phyloP scores from a whole-genome alignment of 768 basidiomycete species.

The Russula brevipes region DNA sequence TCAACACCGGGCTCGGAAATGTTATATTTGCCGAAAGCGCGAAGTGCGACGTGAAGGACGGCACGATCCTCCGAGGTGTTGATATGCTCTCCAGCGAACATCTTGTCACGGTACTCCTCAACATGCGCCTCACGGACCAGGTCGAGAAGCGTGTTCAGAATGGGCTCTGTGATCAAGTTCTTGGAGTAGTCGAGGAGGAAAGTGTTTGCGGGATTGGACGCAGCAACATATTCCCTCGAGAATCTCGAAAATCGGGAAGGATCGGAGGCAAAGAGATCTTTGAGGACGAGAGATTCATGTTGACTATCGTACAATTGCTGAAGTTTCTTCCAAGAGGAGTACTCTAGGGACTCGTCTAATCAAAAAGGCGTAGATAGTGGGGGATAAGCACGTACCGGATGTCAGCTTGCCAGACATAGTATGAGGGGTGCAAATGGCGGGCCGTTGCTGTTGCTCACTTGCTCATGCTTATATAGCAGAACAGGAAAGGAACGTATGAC shows the following conservation, averaged over 20 bases:
- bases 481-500: slow-evolving; percentile 5
- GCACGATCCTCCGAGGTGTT: slow-evolving; percentile 98
- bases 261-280: slow-evolving; percentile 89
- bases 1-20: slow-evolving; percentile 77
- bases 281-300: slow-evolving; percentile 70
- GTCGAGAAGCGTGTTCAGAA: slow-evolving; percentile 68
- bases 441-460: not conserved
- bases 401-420: slow-evolving; percentile 25
- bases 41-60: slow-evolving; percentile 90
- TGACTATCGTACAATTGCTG: slow-evolving; percentile 75
- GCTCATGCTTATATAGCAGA: slow-evolving; percentile 4
- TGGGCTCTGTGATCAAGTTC: slow-evolving; percentile 85
- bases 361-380: not conserved
- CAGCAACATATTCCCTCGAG: slow-evolving; percentile 67
- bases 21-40: slow-evolving; percentile 70
- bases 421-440: not conserved
- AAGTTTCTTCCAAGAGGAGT: slow-evolving; percentile 86
- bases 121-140: slow-evolving; percentile 85
- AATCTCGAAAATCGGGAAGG: slow-evolving; percentile 83
- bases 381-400: slow-evolving; percentile 22
- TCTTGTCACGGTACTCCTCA: slow-evolving; percentile 80
- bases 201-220: slow-evolving; percentile 60
- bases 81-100: slow-evolving; percentile 96
- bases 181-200: slow-evolving; percentile 97
- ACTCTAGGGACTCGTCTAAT: slow-evolving; percentile 50